A percentile compares a stretch with the other conserved stretches of the same genome.
Evolutionary conservation across 495 filamentous ascomycete genomes (phyloP).

Genomic region (Aspergillus panamensis): DNA sequence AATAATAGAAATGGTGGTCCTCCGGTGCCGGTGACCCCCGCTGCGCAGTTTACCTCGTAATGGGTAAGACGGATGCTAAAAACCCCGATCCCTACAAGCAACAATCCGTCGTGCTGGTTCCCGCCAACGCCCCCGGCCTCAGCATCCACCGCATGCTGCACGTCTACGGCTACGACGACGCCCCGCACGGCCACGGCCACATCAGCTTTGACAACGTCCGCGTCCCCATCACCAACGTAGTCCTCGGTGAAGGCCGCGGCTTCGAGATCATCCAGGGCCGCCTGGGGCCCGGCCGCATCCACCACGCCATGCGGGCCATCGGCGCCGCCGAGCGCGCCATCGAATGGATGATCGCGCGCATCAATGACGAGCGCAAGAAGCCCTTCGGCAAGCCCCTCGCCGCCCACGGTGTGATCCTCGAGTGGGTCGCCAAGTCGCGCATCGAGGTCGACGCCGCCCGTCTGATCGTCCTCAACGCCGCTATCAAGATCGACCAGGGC

Average conservation of each 20-base stretch:
- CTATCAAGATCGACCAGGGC: slow-evolving; percentile 80
- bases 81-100: slow-evolving; percentile 76
- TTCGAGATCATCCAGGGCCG: slow-evolving; percentile 96
- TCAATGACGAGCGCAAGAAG: slow-evolving; percentile 83
- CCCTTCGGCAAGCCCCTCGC: slow-evolving; percentile 77
- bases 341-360: slow-evolving; percentile 82
- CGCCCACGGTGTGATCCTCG: slow-evolving; percentile 85
- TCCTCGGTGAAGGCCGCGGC: slow-evolving; percentile 86
- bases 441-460: slow-evolving; percentile 88
- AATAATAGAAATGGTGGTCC: slow-evolving; percentile 86
- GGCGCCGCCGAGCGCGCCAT: slow-evolving; percentile 81
- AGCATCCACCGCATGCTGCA: slow-evolving; percentile 80
- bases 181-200: slow-evolving; percentile 89
- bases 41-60: slow-evolving; percentile 85
- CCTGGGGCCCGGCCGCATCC: slow-evolving; percentile 86
- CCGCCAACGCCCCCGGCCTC: slow-evolving; percentile 69
- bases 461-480: slow-evolving; percentile 82
- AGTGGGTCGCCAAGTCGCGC: slow-evolving; percentile 87
- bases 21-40: slow-evolving; percentile 87
- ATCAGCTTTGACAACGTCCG: slow-evolving; percentile 83
- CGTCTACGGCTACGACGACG: slow-evolving; percentile 93
- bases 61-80: slow-evolving; percentile 76
- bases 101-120: slow-evolving; percentile 86
- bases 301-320: slow-evolving; percentile 90
- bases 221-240: slow-evolving; percentile 71